These are phyloP conservation scores for Mycena rosella DNA, from an alignment of 768 basidiomycete species.

Conservation along the genomic window DNA sequence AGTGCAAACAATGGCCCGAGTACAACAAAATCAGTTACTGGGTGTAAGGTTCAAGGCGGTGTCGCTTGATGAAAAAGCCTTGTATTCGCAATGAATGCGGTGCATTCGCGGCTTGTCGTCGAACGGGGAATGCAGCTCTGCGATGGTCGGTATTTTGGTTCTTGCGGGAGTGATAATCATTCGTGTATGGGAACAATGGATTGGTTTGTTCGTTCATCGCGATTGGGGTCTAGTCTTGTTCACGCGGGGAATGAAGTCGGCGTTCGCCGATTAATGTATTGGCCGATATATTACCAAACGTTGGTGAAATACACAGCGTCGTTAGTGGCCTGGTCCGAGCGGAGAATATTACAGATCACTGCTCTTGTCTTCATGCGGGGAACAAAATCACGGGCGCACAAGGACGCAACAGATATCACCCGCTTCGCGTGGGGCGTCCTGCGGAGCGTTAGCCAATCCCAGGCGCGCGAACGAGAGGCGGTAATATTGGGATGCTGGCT, in stretches of 20 bases:
- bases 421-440: not conserved
- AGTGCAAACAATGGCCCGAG: too few relatives aligned
- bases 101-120: too few relatives aligned
- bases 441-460: not conserved
- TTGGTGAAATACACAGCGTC: too few relatives aligned
- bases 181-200: too few relatives aligned
- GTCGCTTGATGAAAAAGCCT: not conserved
- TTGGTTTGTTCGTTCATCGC: too few relatives aligned
- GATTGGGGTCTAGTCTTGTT: too few relatives aligned
- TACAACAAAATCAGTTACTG: too few relatives aligned
- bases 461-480: not conserved
- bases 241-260: not conserved
- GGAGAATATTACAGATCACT: too few relatives aligned
- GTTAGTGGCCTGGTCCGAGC: too few relatives aligned
- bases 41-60: not conserved
- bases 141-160: not conserved
- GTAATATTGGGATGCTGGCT: not conserved
- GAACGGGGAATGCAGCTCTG: not conserved
- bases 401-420: not conserved
- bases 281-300: too few relatives aligned
- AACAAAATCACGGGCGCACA: not conserved
- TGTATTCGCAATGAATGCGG: not conserved
- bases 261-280: not conserved
- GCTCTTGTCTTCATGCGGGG: slow-evolving; percentile 5
- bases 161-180: not conserved